Conservation (phyloP, 305 asterid genomes). For the Ilex paraguariensis region DNA sequence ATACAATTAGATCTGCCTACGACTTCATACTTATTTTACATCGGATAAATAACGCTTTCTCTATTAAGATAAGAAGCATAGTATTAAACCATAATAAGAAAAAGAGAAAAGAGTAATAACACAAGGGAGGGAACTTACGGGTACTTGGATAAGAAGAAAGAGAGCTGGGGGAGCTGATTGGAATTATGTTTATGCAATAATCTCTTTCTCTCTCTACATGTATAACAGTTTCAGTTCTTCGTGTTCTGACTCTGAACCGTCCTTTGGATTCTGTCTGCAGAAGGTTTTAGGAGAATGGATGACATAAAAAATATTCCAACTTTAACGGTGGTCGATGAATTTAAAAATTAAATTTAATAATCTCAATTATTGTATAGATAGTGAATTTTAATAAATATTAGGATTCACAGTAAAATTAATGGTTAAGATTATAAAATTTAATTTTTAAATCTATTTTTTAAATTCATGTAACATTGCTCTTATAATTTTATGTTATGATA, state of each 20-base stretch:
- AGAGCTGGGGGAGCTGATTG: constrained; percentile 26
- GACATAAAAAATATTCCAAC: too few species aligned
- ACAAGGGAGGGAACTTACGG: constrained; percentile 39
- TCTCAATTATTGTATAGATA: too few species aligned
- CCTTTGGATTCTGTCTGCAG: constrained; percentile 17
- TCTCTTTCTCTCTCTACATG: constrained; percentile 14
- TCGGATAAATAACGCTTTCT: too few species aligned
- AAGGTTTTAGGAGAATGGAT: constrained; percentile 8
- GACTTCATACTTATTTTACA: constrained; percentile 8
- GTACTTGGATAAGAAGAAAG: constrained; percentile 44
- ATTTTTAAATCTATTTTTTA: too few species aligned
- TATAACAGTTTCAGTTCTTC: constrained; percentile 34
- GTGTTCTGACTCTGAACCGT: constrained; percentile 6
- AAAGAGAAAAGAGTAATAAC: constrained; percentile 6
- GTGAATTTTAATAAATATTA: too few species aligned
- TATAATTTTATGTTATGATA: too few species aligned
- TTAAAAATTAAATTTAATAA: too few species aligned
- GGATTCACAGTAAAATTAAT: too few species aligned
- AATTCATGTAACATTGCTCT: too few species aligned
- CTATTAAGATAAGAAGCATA: background rate
- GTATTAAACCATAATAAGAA: constrained; percentile 5
- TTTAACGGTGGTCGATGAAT: too few species aligned
- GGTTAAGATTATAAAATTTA: too few species aligned
- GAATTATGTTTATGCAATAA: constrained; percentile 13
- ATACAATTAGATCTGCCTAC: constrained; percentile 40